Evolutionary conservation across 306 rosid species (phyloP), one percentile per base, ranked within the genome.

Genomic region (Glycine soja): DNA sequence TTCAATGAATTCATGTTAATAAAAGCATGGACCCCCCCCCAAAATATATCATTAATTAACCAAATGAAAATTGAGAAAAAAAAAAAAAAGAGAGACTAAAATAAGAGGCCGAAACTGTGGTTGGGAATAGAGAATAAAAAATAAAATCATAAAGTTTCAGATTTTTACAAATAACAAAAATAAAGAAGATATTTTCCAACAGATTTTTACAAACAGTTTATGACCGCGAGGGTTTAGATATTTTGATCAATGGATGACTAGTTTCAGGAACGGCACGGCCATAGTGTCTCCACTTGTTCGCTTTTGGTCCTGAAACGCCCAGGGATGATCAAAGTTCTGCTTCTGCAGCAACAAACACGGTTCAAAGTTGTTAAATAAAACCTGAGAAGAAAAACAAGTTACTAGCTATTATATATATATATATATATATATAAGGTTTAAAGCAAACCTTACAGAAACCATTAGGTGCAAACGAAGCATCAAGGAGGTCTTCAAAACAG

Each of bases 401-500:
- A 78, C 30, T 15, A 75, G 8, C 12, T 38, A 10, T 3, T 24
- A 2, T 36, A 52, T 3, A 50, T n/a, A 24, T n/a, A n/a, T n/a
- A n/a, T n/a, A 24, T 24, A 24, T 24, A 19, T 19, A 24, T 24
- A 47, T 14, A 83, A 51, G 71, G 77, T 70, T 69, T 76, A 80
- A 58, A 87, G 86, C 88, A 81, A 87, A 86, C 89, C 93, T 89
- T 91, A 90, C 85, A 89, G 88, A 89, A 86, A 62, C 88, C 89
- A 86, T 89, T 83, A 80, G 84, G 76, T 36, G 88, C 43, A 30
- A 84, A 82, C 0, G 94, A 90, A 36, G 93, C 90, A 61, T 95
- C 92, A 38, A 93, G 92, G 65, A 95, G 80, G 15, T 95, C 99
- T 71, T 95, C 99, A 18, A 93, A 89, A 30, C 92, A 89, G 95